Conservation (phyloP, 1,139 yeast genomes). For the Nakaseomyces delphensis region DNA sequence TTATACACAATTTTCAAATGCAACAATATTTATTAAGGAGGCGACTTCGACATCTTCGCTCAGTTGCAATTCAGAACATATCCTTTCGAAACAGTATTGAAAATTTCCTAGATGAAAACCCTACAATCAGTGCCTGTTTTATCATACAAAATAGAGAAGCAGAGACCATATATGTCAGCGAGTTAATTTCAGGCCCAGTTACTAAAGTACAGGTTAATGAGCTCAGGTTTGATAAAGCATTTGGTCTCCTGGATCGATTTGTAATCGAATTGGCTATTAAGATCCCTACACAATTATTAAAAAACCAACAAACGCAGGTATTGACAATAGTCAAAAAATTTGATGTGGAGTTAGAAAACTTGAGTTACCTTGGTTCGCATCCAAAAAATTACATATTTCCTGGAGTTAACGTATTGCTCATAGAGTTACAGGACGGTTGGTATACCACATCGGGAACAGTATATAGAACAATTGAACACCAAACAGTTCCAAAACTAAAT, state of each 20-base stretch:
- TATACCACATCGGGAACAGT: constrained; percentile 12
- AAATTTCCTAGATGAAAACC: constrained; percentile 5
- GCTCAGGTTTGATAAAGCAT: constrained; percentile 13
- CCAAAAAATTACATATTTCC: neutral
- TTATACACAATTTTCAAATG: neutral
- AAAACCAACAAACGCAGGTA: constrained; percentile 7
- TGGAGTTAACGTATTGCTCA: constrained; percentile 10
- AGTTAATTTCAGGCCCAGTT: constrained; percentile 17
- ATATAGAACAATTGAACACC: neutral
- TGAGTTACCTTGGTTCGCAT: constrained; percentile 13
- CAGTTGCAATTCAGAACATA: constrained; percentile 18
- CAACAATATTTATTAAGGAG: constrained; percentile 13
- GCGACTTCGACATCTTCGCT: constrained; percentile 25
- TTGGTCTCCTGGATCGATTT: constrained; percentile 11
- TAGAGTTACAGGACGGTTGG: constrained; percentile 19
- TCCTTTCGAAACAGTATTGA: constrained; percentile 9
- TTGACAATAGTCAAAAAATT: constrained; percentile 18
- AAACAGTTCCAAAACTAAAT: constrained; percentile 2
- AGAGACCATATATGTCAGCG: constrained; percentile 23
- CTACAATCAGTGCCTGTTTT: constrained; percentile 17
- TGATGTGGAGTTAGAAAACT: constrained; percentile 15
- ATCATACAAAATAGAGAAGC: constrained; percentile 19
- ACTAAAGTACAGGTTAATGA: constrained; percentile 22
- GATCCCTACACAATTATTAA: constrained; percentile 14
- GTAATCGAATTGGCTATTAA: constrained; percentile 18